A percentile compares a stretch with the other conserved stretches of the same genome.
These are phyloP conservation scores for Elaeis guineensis DNA, from an alignment of 176 grass and related monocot species.

Conservation along the genomic window DNA sequence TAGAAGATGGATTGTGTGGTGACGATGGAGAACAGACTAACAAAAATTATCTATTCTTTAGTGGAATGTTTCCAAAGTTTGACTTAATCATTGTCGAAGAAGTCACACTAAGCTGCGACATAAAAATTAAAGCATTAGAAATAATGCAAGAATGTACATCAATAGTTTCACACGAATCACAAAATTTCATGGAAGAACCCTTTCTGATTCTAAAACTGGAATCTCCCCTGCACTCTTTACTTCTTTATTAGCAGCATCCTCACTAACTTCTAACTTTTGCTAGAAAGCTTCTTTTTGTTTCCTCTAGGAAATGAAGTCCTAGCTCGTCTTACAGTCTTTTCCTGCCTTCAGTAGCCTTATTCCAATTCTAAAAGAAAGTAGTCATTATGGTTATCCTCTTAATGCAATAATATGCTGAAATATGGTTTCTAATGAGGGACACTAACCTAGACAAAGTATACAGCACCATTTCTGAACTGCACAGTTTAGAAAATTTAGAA, in stretches of 20 bases:
- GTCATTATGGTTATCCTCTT: too few relatives aligned
- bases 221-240: too few relatives aligned
- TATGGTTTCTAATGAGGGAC: too few relatives aligned
- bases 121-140: slow-evolving; percentile 24
- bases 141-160: background rate
- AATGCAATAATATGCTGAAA: too few relatives aligned
- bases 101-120: slow-evolving; percentile 61
- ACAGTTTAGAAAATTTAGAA: too few relatives aligned
- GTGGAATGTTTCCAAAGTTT: slow-evolving; percentile 58
- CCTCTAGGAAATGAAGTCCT: slow-evolving; percentile 54
- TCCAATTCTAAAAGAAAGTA: slow-evolving; percentile 11
- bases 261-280: slow-evolving; percentile 35
- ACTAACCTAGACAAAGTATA: too few relatives aligned
- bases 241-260: slow-evolving; percentile 27
- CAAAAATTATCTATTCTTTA: slow-evolving; percentile 84
- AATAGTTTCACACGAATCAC: background rate
- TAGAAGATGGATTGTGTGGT: slow-evolving; percentile 27
- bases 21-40: too few relatives aligned
- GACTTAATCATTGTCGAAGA: slow-evolving; percentile 77
- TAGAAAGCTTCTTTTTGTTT: slow-evolving; percentile 25
- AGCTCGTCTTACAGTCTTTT: slow-evolving; percentile 58
- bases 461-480: too few relatives aligned
- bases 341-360: slow-evolving; percentile 37
- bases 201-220: slow-evolving; percentile 79
- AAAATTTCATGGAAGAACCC: slow-evolving; percentile 48